Evolutionary conservation across 31 red algal genomes (phyloP).

Genomic region (Asparagopsis taxiformis): DNA sequence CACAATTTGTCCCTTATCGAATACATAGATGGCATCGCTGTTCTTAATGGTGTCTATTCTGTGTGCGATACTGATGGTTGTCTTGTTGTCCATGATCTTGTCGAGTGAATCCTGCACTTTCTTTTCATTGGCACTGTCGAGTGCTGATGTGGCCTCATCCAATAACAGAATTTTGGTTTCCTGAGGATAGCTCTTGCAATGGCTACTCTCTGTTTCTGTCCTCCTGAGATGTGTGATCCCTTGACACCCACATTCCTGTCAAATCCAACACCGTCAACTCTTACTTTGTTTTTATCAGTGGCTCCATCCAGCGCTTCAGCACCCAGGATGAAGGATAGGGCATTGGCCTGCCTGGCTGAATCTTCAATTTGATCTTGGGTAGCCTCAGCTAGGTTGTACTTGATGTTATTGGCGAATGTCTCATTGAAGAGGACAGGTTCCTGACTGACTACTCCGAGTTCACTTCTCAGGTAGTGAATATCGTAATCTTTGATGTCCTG

Average conservation of each 20-base stretch:
- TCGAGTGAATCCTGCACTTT: slow-evolving; percentile 56
- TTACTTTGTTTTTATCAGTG: too few species aligned
- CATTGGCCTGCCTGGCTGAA: slow-evolving; percentile 72
- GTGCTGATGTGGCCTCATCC: slow-evolving; percentile 80
- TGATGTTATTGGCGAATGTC: slow-evolving; percentile 83
- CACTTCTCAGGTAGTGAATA: slow-evolving; percentile 37
- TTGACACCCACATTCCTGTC: slow-evolving; percentile 85
- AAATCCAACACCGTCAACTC: too few species aligned
- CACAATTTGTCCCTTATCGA: slow-evolving; percentile 56
- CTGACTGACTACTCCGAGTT: slow-evolving; percentile 81
- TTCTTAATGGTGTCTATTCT: slow-evolving; percentile 53
- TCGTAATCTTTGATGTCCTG: slow-evolving; percentile 37
- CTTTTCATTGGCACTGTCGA: slow-evolving; percentile 63
- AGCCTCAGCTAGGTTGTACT: slow-evolving; percentile 49
- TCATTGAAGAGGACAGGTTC: slow-evolving; percentile 84
- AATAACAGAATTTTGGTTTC: slow-evolving; percentile 76
- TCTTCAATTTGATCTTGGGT: slow-evolving; percentile 51
- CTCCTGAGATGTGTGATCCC: slow-evolving; percentile 74
- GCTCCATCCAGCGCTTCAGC: too few species aligned
- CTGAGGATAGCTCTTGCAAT: slow-evolving; percentile 87
- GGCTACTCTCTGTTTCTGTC: slow-evolving; percentile 90
- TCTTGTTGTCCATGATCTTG: slow-evolving; percentile 19
- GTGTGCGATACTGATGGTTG: slow-evolving; percentile 74
- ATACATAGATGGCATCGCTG: slow-evolving; percentile 52
- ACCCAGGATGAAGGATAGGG: slow-evolving; percentile 51